Evolutionary conservation across 2,329 filamentous ascomycete genomes (phyloP).

Genomic region (Trichoderma brevicompactum): DNA sequence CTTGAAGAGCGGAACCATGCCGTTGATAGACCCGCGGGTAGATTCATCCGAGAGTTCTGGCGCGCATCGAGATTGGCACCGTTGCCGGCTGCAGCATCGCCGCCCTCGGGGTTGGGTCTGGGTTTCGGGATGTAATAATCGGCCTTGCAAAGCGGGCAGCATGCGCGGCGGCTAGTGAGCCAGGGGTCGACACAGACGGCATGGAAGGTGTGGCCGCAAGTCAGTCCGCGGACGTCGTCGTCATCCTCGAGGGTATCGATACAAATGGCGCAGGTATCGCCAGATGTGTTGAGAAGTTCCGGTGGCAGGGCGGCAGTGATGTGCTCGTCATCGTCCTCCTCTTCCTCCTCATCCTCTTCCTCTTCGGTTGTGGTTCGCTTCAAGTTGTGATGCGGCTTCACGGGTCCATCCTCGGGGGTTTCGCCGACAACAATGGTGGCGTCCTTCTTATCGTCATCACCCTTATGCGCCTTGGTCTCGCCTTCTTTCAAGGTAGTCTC

Average conservation of each 20-base stretch:
- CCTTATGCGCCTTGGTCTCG: conserved; percentile 28
- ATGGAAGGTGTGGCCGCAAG: conserved; percentile 98
- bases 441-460: conserved; percentile 20
- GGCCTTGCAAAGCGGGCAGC: conserved; percentile 96
- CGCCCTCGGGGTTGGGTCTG: conserved; percentile 56
- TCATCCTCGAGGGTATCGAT: conserved; percentile 93
- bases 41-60: conserved; percentile 52
- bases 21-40: conserved; percentile 49
- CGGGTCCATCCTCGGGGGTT: conserved; percentile 29
- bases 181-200: conserved; percentile 94
- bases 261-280: conserved; percentile 95
- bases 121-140: conserved; percentile 97
- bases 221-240: conserved; percentile 90
- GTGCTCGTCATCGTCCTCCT: conserved; percentile 77
- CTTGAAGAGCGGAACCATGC: conserved; percentile 44
- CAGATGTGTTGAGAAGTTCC: conserved; percentile 78
- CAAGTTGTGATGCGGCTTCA: conserved; percentile 38
- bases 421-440: neutral
- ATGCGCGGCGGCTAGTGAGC: conserved; percentile 91
- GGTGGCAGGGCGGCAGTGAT: conserved; percentile 82
- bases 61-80: conserved; percentile 41
- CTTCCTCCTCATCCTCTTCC: conserved; percentile 55
- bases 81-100: conserved; percentile 30
- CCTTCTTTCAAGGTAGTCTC: conserved; percentile 30
- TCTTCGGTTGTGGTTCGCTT: conserved; percentile 51